These are phyloP conservation scores for Dillenia turbinata DNA, from an alignment of 164 flowering plant genomes.

Conservation along the genomic window DNA sequence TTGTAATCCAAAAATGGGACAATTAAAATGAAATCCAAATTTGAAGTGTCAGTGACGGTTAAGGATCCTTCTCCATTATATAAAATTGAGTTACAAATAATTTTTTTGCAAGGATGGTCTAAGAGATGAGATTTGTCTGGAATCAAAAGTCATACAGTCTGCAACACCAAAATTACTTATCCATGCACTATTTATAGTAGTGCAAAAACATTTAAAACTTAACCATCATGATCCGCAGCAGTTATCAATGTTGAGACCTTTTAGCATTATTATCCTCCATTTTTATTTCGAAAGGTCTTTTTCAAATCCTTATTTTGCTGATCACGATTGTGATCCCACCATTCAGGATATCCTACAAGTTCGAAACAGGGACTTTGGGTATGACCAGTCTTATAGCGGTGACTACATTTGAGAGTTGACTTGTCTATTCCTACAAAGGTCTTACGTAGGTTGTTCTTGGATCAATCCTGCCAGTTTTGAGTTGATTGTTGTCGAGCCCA, in stretches of 20 bases:
- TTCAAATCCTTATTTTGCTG: constrained; percentile 4
- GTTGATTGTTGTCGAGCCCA: background rate
- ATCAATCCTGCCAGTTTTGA: background rate
- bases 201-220: background rate
- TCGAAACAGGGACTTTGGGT: constrained; percentile 12
- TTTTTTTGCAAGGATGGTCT: background rate
- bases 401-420: constrained; percentile 8
- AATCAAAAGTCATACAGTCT: constrained; percentile 6
- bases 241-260: too few species aligned
- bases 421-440: background rate
- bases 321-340: constrained; percentile 13
- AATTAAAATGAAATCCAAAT: constrained; percentile 7
- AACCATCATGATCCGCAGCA: background rate
- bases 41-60: constrained; percentile 1
- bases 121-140: background rate
- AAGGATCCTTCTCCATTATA: constrained; percentile 5
- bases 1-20: constrained; percentile 11
- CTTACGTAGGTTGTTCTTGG: background rate
- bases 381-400: constrained; percentile 9
- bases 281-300: background rate
- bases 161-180: constrained; percentile 11
- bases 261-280: background rate
- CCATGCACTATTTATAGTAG: background rate
- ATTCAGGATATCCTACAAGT: constrained; percentile 18
- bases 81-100: too few species aligned